phyloP scores from a whole-genome alignment of 1,284 basidiomycete species.

The Termitomyces sp. region DNA sequence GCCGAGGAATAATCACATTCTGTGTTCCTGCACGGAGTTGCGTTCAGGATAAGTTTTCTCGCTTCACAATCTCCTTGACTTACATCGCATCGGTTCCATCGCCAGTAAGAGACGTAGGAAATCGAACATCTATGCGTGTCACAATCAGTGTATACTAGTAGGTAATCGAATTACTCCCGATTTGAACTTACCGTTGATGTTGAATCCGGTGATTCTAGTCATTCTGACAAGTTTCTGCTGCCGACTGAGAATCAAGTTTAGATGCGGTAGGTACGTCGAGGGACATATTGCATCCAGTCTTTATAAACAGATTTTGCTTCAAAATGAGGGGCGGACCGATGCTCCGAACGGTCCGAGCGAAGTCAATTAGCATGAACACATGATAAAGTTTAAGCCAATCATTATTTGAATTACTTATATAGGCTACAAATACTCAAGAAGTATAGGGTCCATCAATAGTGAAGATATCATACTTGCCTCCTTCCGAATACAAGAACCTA shows the following conservation, averaged over 20 bases:
- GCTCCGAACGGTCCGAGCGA: slow-evolving; percentile 5
- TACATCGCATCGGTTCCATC: slow-evolving; percentile 89
- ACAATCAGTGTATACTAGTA: background rate
- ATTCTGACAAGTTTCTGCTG: slow-evolving; percentile 14
- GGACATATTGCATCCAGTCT: background rate
- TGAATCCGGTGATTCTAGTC: slow-evolving; percentile 47
- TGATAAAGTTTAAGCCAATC: background rate
- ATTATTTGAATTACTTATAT: background rate
- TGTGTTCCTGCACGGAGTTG: slow-evolving; percentile 61
- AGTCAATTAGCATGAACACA: background rate
- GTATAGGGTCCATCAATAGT: background rate
- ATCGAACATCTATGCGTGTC: slow-evolving; percentile 61
- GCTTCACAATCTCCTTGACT: background rate
- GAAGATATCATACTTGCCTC: background rate
- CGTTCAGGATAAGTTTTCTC: background rate
- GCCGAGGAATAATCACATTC: slow-evolving; percentile 95
- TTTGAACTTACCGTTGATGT: slow-evolving; percentile 41
- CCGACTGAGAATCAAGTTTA: background rate
- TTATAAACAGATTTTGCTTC: slow-evolving; percentile 4
- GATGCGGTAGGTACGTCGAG: background rate
- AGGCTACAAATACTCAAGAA: background rate
- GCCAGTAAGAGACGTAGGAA: slow-evolving; percentile 78
- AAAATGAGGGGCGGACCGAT: slow-evolving; percentile 4
- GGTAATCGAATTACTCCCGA: background rate
- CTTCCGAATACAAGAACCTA: background rate